Evolutionary conservation across 495 filamentous ascomycete genomes (phyloP).

Genomic region (Lasiosphaeria miniovina): DNA sequence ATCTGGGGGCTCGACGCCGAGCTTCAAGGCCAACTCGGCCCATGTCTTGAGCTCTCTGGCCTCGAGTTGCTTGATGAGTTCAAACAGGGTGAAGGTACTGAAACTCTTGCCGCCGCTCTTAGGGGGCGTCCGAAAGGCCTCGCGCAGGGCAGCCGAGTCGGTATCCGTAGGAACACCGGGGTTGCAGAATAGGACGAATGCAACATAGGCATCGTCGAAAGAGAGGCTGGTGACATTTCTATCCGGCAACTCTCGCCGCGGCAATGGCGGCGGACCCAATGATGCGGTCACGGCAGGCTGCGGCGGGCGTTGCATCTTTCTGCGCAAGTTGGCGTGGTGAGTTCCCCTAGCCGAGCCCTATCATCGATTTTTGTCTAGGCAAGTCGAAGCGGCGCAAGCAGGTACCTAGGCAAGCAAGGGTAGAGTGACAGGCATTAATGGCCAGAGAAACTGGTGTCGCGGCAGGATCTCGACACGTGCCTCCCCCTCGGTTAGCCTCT

Average conservation of each 20-base stretch:
- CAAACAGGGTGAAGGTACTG: constrained; percentile 75
- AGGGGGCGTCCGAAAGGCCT: constrained; percentile 78
- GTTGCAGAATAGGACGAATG: constrained; percentile 91
- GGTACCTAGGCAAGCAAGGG: too few relatives aligned
- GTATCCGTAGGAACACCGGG: constrained; percentile 68
- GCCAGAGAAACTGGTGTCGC: too few relatives aligned
- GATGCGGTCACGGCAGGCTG: constrained; percentile 21
- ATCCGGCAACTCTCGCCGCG: constrained; percentile 56
- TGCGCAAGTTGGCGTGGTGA: too few relatives aligned
- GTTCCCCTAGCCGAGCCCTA: too few relatives aligned
- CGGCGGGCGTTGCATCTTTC: constrained; percentile 15
- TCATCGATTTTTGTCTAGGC: too few relatives aligned
- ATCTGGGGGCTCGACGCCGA: constrained; percentile 87
- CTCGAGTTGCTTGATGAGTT: constrained; percentile 79
- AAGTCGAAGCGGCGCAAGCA: too few relatives aligned
- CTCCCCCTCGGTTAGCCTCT: too few relatives aligned
- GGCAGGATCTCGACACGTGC: too few relatives aligned
- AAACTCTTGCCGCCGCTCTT: constrained; percentile 93
- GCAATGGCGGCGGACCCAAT: constrained; percentile 11
- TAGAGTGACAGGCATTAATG: too few relatives aligned
- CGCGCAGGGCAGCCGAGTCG: constrained; percentile 70
- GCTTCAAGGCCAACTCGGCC: constrained; percentile 82
- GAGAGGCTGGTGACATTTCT: constrained; percentile 66
- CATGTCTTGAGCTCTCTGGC: constrained; percentile 92
- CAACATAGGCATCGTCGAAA: constrained; percentile 83